Base-by-base conservation (phyloP, 2,329 filamentous ascomycete genomes). In the Stachybotrys echinatus region DNA sequence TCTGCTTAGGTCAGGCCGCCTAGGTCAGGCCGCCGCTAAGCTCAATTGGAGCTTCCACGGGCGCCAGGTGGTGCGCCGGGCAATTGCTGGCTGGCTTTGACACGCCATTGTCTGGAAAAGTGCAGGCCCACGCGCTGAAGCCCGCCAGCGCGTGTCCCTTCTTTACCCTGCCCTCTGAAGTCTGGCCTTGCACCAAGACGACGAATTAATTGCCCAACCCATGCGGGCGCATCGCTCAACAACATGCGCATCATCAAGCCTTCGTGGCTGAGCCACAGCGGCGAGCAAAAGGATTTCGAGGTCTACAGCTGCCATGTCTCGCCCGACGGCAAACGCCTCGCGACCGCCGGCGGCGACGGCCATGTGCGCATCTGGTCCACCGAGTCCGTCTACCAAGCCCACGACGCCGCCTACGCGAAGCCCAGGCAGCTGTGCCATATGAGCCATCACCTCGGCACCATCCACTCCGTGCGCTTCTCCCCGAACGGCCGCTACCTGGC, bases 241-340 rank as follows among this genome's bases (percentile, higher is more conserved):
- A 63, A 54, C 52, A 92, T 92, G 88, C 86, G 84, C 75, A 83
- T 96, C 73, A 89, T 95, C 71, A 96, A 95, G 82, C 92, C 92
- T 60, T 84, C 88, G 66, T 97, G 92, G 92, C 84, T 97, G 63
- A 92, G 88, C 68, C 92, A 96, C 75, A 91, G 89, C 73, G 92
- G 92, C 67, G 94, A 99, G 75, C 89, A 95, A 68, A 97, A 96
- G 67, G 92, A 97, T 67, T 95, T 95, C 65, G 94, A 99, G 72
- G 92, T 97, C 58, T 99, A 97, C 75, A 96, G 90, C 73, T 97
- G 92, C 69, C 89, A 97, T 76, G 85, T 99, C 56, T 99, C 94
- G 23, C 89, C 94, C 14, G 94, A 99, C 73, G 94, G 92, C 58
- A 87, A 84, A 64, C 84, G 94, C 56, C 80, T 99, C 50, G 94